Evolutionary conservation across 2,329 filamentous ascomycete genomes (phyloP), one percentile per base, ranked within the genome.

Genomic region (Trichoderma breve): DNA sequence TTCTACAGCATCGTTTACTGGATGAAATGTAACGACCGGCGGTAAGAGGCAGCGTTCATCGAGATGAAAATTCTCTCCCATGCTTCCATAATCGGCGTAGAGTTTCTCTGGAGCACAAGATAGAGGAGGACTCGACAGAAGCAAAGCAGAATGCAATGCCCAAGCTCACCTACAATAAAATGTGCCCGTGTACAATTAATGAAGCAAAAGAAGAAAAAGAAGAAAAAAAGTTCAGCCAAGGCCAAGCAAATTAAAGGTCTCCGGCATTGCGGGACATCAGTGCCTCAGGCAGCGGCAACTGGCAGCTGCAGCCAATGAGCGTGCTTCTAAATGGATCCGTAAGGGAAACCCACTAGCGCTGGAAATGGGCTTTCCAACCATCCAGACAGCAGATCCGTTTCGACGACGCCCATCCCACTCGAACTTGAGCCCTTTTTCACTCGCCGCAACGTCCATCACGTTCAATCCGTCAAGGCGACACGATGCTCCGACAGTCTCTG

Each of bases 101-200:
- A 81, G 78, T 67, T 64, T 51, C 80, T 91, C 89, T 90, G 78
- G 89, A 86, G 84, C 88, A 90, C 88, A 90, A 88, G 89, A 91
- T 91, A 91, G 90, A 91, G 89, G 88, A 88, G 84, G 84, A 89
- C 88, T 89, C 86, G 87, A 90, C 81, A 82, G 83, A 84, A 83
- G 81, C 83, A 81, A 78, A 78, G 78, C 79, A 81, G 78, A 77
- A 76, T 63, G 53, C 77, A 80, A 80, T 74, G 84, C 83, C 80
- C 88, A 87, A 90, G 88, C 85, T 86, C 85, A 88, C 89, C 89
- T 88, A 91, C 89, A 91, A 91, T 91, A 91, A 89, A 89, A 78
- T 87, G 86, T 89, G 88, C 86, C 81, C 88, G 84, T 85, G 86
- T 90, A 91, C 89, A 91, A 90, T 89, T 83, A 78, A 83, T 83